Base-by-base conservation (phyloP, 148 eudicot species). In the Tetragonia tetragonoides region DNA sequence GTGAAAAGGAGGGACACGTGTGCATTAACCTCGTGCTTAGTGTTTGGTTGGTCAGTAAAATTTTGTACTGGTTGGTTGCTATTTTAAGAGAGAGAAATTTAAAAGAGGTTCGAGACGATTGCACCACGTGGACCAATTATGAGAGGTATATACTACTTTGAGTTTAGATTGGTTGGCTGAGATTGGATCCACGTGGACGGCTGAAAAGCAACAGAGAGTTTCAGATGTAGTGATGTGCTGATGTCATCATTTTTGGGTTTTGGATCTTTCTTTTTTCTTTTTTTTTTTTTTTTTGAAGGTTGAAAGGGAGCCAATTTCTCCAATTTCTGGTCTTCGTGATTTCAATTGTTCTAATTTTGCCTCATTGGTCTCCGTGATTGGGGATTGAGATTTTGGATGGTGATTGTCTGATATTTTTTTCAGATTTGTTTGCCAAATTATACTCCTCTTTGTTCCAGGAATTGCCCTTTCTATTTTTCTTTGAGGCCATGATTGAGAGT, bases 181-280 rank as follows among this genome's bases (percentile, higher is more conserved):
- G 49, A 67, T 67, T 10, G 4, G 1, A 23, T 40, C 71, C 71
- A 67, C 71, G 71, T 67, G 71, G 71, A 67, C 71, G 71, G 71
- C 21, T 67, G 14, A 47, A 67, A 39, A 40, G 49, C 24, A 11
- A 67, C 71, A 1, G 18, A 18, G 51, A 17, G 41, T 64, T 67
- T 40, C 47, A 18, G 23, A 6, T 42, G 7, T 10, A 7, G 8
- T 5, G 12, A 39, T 17, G 47, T 67, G 49, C 24, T 67, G 71
- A 67, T 47, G 42, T 67, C 71, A 67, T 67, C 23, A 67, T 67
- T 67, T 40, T 28, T 28, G 34, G 34, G 34, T n/a, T n/a, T n/a
- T n/a, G 34, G 34, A 1, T 28, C 1, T 28, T 28, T 28, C 1
- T 0, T 28, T 28, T 28, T 28, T 28, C 1, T 28, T 28, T 24